Conservation (phyloP, 148 eudicot species). For the Diospyros lotus region DNA sequence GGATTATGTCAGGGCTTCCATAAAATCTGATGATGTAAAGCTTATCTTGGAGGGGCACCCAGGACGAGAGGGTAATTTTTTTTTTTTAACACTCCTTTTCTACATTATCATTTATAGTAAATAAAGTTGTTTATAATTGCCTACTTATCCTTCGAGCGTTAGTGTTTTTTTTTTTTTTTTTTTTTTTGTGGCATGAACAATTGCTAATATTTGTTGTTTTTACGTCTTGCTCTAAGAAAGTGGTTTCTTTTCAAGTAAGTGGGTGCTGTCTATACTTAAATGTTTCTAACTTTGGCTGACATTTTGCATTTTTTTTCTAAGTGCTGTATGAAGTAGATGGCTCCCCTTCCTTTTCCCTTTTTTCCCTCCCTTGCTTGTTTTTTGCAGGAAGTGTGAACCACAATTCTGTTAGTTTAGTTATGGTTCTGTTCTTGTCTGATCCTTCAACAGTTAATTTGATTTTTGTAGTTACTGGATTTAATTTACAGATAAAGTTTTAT, state of each 20-base stretch:
- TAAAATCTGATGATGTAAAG: slow-evolving; percentile 70
- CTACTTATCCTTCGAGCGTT: not conserved
- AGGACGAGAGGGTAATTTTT: slow-evolving; percentile 44
- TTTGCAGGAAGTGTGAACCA: not conserved
- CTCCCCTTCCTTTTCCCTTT: not conserved
- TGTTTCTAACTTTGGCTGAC: not conserved
- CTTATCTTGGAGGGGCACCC: slow-evolving; percentile 61
- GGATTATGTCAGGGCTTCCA: slow-evolving; percentile 53
- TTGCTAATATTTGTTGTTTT: not conserved
- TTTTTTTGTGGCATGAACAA: no score
- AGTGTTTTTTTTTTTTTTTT: not conserved
- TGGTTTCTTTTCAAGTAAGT: not conserved
- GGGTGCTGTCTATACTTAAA: not conserved
- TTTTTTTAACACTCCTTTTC: not conserved
- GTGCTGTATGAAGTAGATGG: not conserved
- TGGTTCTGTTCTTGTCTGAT: not conserved
- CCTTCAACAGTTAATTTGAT: not conserved
- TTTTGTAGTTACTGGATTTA: no score
- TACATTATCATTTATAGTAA: not conserved
- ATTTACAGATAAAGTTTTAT: not conserved
- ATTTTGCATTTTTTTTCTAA: slow-evolving; percentile 2
- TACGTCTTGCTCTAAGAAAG: not conserved
- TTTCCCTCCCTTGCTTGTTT: not conserved
- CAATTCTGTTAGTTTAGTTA: not conserved
- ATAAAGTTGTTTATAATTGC: not conserved